Evolutionary conservation across 441 rosid species (phyloP), one percentile per base, ranked within the genome.

Genomic region (Pelargonium citronellum): DNA sequence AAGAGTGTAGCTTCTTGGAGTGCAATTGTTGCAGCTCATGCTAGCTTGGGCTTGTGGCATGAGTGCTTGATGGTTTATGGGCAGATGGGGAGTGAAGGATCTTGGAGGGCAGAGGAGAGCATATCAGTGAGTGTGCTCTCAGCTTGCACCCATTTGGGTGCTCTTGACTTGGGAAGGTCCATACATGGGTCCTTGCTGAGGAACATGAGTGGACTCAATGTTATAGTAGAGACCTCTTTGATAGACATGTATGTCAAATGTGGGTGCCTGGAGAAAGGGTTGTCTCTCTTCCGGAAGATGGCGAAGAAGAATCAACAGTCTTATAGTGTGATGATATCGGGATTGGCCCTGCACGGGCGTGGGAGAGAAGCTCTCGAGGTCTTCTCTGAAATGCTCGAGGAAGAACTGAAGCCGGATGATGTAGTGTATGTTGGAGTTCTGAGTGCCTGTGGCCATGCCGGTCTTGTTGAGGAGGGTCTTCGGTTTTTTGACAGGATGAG

Each of bases 1-100:
- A 85, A 77, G 78, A 83, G 83, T 71, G 83, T 83, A 68, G 87
- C 87, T 41, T 82, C 91, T 34, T 87, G 94, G 94, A 87, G 91
- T 78, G 79, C 91, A 7, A 77, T 87, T 63, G 78, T 89, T 58
- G 80, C 91, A 20, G 87, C 87, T 69, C 64, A 73, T 79, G 84
- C 88, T 70, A 79, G 86, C 2, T 12, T 51, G 13, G 84, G 84
- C 13, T 66, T 80, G 80, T 86, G 88, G 87, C 43, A 65, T 0
- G 71, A 78, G 10, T 77, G 83, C 69, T 72, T 78, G 63, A 66
- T 67, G 78, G 72, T 75, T 62, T 79, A 75, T 12, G 66, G 70
- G 67, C 72, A 78, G 16, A 83, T 76, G 85, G 76, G 24, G 51
- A 62, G 68, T 44, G 64, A 72, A 22, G 80, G 76, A 53, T 41